A percentile compares a stretch with the other conserved stretches of the same genome.
Conservation (phyloP, 2,329 filamentous ascomycete genomes). For the Diatrype stigma region DNA sequence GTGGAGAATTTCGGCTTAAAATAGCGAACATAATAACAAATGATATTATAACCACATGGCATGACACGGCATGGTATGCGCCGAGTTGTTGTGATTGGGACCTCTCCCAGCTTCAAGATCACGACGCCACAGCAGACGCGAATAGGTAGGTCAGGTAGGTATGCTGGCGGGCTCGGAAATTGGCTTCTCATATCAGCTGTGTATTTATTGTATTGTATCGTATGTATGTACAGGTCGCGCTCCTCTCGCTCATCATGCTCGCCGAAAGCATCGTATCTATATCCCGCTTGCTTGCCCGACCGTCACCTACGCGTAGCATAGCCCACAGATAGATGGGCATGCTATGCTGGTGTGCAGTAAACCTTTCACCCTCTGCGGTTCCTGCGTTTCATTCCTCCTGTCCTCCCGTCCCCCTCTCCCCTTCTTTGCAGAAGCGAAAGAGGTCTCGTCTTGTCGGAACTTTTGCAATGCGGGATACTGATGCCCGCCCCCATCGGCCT, state of each 20-base stretch:
- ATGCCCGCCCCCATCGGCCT: background rate
- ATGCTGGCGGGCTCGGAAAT: slow-evolving; percentile 14
- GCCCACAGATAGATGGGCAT: slow-evolving; percentile 7
- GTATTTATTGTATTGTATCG: no score
- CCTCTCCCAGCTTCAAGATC: no score
- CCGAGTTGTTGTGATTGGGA: no score
- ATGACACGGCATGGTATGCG: no score
- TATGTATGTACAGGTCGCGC: slow-evolving; percentile 28
- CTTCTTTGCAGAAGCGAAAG: background rate
- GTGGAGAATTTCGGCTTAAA: no score
- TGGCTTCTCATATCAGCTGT: slow-evolving; percentile 1
- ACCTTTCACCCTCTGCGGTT: background rate
- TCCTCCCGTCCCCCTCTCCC: background rate
- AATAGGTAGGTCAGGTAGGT: no score
- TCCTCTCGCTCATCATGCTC: slow-evolving; percentile 8
- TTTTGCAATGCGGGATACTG: background rate
- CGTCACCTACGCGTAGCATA: slow-evolving; percentile 4
- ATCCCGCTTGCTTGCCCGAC: slow-evolving; percentile 4
- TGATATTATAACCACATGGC: no score
- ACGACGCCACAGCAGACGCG: no score
- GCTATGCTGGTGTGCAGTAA: background rate
- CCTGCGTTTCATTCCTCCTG: background rate
- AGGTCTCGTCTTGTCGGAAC: background rate
- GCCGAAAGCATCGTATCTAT: slow-evolving; percentile 10
- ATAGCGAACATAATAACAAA: no score